phyloP scores from a whole-genome alignment of 2,329 filamentous ascomycete genomes.

The Nemania sp. region DNA sequence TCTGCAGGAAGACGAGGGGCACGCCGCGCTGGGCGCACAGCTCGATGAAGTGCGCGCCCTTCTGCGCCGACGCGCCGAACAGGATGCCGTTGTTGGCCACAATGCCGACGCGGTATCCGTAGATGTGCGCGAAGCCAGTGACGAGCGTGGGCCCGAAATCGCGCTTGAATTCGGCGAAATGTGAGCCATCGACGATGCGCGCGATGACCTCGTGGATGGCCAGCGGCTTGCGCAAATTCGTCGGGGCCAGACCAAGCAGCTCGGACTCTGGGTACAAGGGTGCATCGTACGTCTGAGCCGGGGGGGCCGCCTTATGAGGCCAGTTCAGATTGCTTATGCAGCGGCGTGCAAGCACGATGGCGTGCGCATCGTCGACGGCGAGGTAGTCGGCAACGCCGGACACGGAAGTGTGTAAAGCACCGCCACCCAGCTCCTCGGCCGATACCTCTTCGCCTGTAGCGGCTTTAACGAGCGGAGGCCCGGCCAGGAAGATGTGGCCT shows the following conservation, averaged over 20 bases:
- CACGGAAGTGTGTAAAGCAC: conserved; percentile 84
- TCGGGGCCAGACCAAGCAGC: conserved; percentile 84
- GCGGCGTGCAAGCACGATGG: conserved; percentile 79
- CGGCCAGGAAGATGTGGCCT: conserved; percentile 96
- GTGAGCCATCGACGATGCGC: conserved; percentile 86
- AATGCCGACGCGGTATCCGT: conserved; percentile 89
- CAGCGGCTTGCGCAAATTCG: conserved; percentile 83
- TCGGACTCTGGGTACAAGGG: conserved; percentile 80
- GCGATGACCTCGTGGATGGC: conserved; percentile 90
- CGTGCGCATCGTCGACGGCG: conserved; percentile 91
- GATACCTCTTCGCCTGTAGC: conserved; percentile 91
- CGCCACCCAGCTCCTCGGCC: conserved; percentile 88
- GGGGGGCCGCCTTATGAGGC: conserved; percentile 55
- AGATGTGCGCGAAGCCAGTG: conserved; percentile 87
- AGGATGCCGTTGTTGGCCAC: conserved; percentile 96
- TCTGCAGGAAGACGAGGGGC: conserved; percentile 90
- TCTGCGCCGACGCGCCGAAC: conserved; percentile 84
- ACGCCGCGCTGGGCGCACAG: conserved; percentile 88
- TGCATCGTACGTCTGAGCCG: conserved; percentile 62
- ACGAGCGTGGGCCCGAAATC: conserved; percentile 88
- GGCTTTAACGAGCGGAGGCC: conserved; percentile 91
- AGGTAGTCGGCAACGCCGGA: conserved; percentile 95
- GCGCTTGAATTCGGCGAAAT: conserved; percentile 93
- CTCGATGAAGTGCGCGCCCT: conserved; percentile 96
- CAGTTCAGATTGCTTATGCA: conserved; percentile 91